These are phyloP conservation scores for Penicillium soppii DNA, from an alignment of 495 filamentous ascomycete species.

Conservation along the genomic window DNA sequence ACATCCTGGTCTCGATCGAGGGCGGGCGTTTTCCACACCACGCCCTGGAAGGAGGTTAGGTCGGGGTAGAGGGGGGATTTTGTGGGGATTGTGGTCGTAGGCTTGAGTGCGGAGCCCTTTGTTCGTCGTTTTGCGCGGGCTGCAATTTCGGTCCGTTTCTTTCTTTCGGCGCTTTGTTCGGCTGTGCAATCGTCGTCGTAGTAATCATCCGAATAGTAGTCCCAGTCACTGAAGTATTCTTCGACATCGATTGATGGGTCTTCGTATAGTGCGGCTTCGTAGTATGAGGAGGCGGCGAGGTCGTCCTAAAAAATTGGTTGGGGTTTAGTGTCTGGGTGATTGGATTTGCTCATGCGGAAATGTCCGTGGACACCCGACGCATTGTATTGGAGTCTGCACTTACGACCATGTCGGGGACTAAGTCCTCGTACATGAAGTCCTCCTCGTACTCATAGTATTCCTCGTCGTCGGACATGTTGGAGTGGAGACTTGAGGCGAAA, in stretches of 20 bases:
- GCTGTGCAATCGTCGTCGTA: conserved; percentile 46
- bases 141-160: conserved; percentile 10
- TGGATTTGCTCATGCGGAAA: background rate
- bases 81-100: background rate
- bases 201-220: conserved; percentile 51
- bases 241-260: conserved; percentile 42
- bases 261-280: conserved; percentile 41
- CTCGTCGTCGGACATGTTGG: conserved; percentile 51
- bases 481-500: conserved; percentile 2
- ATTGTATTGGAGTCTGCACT: conserved; percentile 13
- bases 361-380: background rate
- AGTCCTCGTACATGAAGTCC: conserved; percentile 44
- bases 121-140: conserved; percentile 13
- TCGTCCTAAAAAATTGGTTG: conserved; percentile 48
- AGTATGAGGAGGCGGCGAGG: conserved; percentile 43
- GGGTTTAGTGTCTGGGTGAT: background rate
- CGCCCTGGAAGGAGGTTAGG: conserved; percentile 34
- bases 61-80: conserved; percentile 20
- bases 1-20: conserved; percentile 25
- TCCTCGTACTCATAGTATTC: conserved; percentile 49
- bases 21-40: conserved; percentile 37
- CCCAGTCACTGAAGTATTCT: conserved; percentile 51
- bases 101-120: background rate
- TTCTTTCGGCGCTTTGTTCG: conserved; percentile 6
- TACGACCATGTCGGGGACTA: conserved; percentile 42